Evolutionary conservation across 106 monocot genomes (phyloP).

Genomic region (Alisma plantagoaquatica): DNA sequence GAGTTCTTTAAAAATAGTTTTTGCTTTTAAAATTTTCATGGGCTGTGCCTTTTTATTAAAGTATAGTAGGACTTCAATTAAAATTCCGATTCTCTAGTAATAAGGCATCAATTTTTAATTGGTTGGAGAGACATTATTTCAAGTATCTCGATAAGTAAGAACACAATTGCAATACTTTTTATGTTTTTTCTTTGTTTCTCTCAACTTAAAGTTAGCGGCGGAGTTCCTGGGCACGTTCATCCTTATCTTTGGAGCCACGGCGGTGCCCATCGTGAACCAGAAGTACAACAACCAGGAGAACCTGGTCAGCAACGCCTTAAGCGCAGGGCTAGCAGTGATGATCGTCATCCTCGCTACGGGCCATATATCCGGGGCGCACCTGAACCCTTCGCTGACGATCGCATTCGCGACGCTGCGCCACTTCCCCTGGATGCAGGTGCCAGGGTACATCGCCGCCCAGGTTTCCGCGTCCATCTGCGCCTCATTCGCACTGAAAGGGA

Average conservation of each 20-base stretch:
- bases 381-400: constrained; percentile 89
- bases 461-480: constrained; percentile 80
- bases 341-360: constrained; percentile 91
- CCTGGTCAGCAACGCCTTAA: constrained; percentile 73
- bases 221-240: constrained; percentile 98
- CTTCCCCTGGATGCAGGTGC: constrained; percentile 94
- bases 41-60: no score
- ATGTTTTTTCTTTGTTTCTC: background rate
- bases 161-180: no score
- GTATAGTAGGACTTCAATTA: no score
- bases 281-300: constrained; percentile 79
- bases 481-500: constrained; percentile 66
- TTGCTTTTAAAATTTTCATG: no score
- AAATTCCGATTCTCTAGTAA: no score
- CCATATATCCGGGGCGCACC: constrained; percentile 97
- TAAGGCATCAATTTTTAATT: no score
- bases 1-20: no score
- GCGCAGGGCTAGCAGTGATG: constrained; percentile 79
- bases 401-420: constrained; percentile 88
- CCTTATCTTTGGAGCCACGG: constrained; percentile 89
- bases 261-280: constrained; percentile 91
- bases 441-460: constrained; percentile 76
- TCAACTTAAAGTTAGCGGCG: constrained; percentile 46
- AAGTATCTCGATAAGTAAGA: no score
- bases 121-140: no score